phyloP scores from a whole-genome alignment of 2,329 filamentous ascomycete species.

The Aureobasidium sp. region DNA sequence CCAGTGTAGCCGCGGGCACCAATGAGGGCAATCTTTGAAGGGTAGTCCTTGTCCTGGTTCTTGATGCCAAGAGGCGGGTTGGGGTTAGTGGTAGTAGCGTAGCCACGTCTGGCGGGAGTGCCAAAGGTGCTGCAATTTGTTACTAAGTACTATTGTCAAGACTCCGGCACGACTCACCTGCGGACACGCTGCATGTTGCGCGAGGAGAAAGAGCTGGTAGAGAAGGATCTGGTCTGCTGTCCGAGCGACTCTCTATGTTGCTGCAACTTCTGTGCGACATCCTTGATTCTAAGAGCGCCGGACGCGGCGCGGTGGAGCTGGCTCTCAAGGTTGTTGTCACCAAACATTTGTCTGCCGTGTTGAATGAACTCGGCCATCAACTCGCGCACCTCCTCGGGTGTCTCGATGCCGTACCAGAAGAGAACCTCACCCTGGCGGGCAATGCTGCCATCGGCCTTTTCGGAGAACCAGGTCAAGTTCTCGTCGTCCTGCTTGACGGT shows the following conservation, averaged over 20 bases:
- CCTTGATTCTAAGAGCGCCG: constrained; percentile 53
- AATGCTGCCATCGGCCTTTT: constrained; percentile 89
- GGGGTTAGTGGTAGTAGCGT: constrained; percentile 64
- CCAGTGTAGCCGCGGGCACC: constrained; percentile 92
- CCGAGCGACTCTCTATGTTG: constrained; percentile 16
- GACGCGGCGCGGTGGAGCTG: constrained; percentile 70
- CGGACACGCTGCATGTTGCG: constrained; percentile 12
- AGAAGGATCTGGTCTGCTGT: constrained; percentile 60
- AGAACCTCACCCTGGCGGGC: constrained; percentile 72
- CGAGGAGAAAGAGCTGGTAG: constrained; percentile 42
- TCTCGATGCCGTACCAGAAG: constrained; percentile 91
- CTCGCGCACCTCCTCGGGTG: constrained; percentile 68
- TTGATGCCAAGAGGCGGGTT: constrained; percentile 85
- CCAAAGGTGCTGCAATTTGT: not conserved
- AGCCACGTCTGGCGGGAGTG: constrained; percentile 33
- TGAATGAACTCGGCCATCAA: constrained; percentile 79
- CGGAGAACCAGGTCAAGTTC: constrained; percentile 96
- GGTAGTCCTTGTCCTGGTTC: constrained; percentile 72
- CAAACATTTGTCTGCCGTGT: constrained; percentile 77
- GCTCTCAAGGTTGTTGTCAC: constrained; percentile 81
- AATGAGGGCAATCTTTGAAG: constrained; percentile 75
- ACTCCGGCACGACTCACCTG: not conserved
- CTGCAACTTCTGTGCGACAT: constrained; percentile 36
- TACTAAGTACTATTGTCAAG: not conserved
- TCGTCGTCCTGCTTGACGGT: constrained; percentile 95